phyloP scores from a whole-genome alignment of 305 asterid species.

The Nicotiana rustica region DNA sequence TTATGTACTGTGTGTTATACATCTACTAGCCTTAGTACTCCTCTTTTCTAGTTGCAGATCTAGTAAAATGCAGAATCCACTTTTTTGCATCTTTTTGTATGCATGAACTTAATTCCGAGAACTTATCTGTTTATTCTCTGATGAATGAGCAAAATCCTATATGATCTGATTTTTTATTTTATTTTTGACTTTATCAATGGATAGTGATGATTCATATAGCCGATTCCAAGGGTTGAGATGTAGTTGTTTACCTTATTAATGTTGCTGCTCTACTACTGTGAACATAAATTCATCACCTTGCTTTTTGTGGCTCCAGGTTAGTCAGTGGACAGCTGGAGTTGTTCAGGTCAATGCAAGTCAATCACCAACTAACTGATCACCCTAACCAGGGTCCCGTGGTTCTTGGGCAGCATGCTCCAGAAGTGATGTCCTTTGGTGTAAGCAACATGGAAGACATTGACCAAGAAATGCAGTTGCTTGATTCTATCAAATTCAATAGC shows the following conservation, averaged over 20 bases:
- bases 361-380: slow-evolving; percentile 28
- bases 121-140: background rate
- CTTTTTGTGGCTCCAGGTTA: background rate
- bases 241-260: background rate
- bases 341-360: slow-evolving; percentile 33
- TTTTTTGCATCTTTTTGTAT: background rate
- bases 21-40: background rate
- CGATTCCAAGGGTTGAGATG: background rate
- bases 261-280: slow-evolving; percentile 4
- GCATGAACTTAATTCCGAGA: slow-evolving; percentile 20
- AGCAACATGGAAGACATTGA: slow-evolving; percentile 3
- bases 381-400: slow-evolving; percentile 19
- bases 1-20: background rate
- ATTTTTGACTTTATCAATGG: slow-evolving; percentile 7
- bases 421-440: slow-evolving; percentile 22
- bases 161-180: background rate
- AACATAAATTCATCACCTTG: background rate
- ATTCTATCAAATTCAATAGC: slow-evolving; percentile 10
- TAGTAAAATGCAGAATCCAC: background rate
- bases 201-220: slow-evolving; percentile 6
- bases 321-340: background rate
- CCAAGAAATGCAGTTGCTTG: slow-evolving; percentile 29
- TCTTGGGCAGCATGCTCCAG: slow-evolving; percentile 25
- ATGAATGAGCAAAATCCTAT: background rate
- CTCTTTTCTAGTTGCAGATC: slow-evolving; percentile 2